phyloP scores from a whole-genome alignment of 257 asterid genomes.

The Vinca minor region DNA sequence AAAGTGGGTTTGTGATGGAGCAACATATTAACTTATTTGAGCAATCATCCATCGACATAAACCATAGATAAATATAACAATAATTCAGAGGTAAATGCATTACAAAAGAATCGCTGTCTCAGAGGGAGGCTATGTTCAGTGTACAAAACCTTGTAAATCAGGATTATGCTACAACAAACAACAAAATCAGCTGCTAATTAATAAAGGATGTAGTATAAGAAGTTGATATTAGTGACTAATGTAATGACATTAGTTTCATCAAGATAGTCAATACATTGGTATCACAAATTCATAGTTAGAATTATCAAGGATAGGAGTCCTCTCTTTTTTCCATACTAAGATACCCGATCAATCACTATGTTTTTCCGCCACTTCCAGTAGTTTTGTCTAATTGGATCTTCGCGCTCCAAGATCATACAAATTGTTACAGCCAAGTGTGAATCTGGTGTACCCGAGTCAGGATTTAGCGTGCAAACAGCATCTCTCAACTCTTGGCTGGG shows the following conservation, averaged over 20 bases:
- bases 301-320: neutral
- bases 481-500: conserved; percentile 47
- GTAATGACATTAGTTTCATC: neutral
- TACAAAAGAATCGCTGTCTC: too few species aligned
- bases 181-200: neutral
- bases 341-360: conserved; percentile 23
- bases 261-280: neutral
- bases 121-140: too few species aligned
- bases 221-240: too few species aligned
- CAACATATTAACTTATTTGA: too few species aligned
- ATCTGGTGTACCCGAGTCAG: conserved; percentile 25
- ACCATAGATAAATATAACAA: too few species aligned
- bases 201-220: too few species aligned
- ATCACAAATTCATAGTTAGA: neutral
- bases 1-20: too few species aligned
- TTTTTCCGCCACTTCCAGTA: conserved; percentile 90
- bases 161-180: too few species aligned
- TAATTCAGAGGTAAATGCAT: too few species aligned
- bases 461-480: conserved; percentile 37
- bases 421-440: conserved; percentile 31
- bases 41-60: too few species aligned
- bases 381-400: conserved; percentile 67
- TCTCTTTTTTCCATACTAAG: neutral
- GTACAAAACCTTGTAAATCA: too few species aligned
- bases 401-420: conserved; percentile 45